phyloP scores from a whole-genome alignment of 75 land plant genomes.

The Picea sitchensis region DNA sequence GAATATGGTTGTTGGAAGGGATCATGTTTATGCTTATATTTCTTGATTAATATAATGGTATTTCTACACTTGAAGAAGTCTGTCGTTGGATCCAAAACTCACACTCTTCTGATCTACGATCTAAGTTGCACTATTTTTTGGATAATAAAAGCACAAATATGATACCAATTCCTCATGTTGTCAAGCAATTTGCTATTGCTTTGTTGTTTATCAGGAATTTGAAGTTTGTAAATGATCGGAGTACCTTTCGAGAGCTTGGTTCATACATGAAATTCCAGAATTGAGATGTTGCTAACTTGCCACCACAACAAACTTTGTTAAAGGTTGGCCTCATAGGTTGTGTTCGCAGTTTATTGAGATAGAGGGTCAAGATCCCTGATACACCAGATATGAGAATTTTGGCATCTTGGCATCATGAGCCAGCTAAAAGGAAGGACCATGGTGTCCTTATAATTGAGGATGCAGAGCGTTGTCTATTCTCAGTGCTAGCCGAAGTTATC shows the following conservation, averaged over 20 bases:
- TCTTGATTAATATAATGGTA: conserved; percentile 9
- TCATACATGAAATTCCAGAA: conserved; percentile 39
- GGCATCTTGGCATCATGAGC: conserved; percentile 78
- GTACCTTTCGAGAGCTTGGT: conserved; percentile 68
- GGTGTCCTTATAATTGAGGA: conserved; percentile 69
- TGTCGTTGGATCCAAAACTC: conserved; percentile 53
- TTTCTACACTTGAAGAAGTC: conserved; percentile 46
- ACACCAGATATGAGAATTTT: conserved; percentile 76
- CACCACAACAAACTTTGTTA: conserved; percentile 44
- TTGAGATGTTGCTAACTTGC: conserved; percentile 76
- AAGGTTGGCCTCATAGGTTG: conserved; percentile 65
- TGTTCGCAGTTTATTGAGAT: conserved; percentile 56
- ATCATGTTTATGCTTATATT: no score
- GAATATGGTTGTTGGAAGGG: no score
- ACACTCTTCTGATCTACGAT: conserved; percentile 40
- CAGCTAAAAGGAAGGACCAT: conserved; percentile 36
- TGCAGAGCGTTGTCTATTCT: conserved; percentile 61
- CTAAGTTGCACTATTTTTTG: conserved; percentile 15
- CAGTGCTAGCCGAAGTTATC: conserved; percentile 68
- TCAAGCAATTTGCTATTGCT: conserved; percentile 53
- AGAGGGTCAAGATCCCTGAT: conserved; percentile 49
- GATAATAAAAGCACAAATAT: conserved; percentile 8
- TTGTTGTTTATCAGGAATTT: conserved; percentile 55
- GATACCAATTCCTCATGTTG: conserved; percentile 21
- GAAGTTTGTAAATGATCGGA: conserved; percentile 73